Evolutionary conservation across 129 eudicot genomes (phyloP).

Genomic region (Centaurea solstitialis): DNA sequence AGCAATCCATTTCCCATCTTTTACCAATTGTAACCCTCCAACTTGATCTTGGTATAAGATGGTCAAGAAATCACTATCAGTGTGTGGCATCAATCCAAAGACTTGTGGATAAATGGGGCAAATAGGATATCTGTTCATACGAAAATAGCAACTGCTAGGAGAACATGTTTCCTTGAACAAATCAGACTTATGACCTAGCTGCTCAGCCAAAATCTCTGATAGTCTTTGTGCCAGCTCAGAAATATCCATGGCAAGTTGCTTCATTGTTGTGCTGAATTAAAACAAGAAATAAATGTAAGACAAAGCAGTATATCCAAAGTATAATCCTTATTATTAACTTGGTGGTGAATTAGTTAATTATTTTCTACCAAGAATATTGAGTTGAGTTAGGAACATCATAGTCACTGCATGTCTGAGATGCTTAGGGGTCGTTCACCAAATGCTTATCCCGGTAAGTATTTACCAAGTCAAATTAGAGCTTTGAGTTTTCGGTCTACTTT

Average conservation of each 20-base stretch:
- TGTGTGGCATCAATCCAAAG: conserved; percentile 62
- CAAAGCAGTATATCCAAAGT: neutral
- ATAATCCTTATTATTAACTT: neutral
- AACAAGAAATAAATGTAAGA: neutral
- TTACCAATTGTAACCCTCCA: conserved; percentile 71
- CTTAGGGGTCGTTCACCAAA: too few species aligned
- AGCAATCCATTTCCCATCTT: conserved; percentile 68
- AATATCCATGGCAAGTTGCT: conserved; percentile 36
- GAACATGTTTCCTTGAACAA: conserved; percentile 46
- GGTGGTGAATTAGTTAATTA: neutral
- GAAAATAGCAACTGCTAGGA: conserved; percentile 53
- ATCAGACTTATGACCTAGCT: conserved; percentile 35
- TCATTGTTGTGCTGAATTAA: conserved; percentile 53
- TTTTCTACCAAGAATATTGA: neutral
- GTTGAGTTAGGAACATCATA: neutral
- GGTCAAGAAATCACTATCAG: conserved; percentile 76
- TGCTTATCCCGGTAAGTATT: too few species aligned
- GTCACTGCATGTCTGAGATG: neutral
- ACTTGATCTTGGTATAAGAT: conserved; percentile 63
- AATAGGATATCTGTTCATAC: conserved; percentile 64
- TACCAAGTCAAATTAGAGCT: too few species aligned
- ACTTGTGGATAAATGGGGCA: conserved; percentile 49
- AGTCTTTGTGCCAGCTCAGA: conserved; percentile 52
- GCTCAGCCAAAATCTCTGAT: conserved; percentile 59
- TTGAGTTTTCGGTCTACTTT: neutral